These are phyloP conservation scores for Vicia sativa DNA, from an alignment of 306 rosid genomes.

Conservation along the genomic window DNA sequence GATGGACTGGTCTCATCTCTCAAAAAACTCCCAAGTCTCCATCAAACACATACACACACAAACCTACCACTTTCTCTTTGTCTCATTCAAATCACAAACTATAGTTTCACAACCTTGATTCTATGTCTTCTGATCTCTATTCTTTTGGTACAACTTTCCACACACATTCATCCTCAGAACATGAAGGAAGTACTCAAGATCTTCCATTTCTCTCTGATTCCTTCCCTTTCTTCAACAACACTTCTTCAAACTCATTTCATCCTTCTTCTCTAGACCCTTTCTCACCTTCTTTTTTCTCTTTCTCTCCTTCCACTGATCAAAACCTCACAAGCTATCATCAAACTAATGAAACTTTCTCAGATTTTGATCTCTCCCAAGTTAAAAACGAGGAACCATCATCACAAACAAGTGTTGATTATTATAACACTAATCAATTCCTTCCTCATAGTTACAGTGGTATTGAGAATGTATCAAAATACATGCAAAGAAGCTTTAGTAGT, in stretches of 20 bases:
- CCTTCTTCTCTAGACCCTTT: too few relatives aligned
- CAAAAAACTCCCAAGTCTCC: slow-evolving; percentile 9
- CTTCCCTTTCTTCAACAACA: slow-evolving; percentile 43
- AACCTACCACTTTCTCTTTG: slow-evolving; percentile 31
- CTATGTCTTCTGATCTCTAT: slow-evolving; percentile 77
- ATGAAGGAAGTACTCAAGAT: slow-evolving; percentile 50
- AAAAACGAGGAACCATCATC: slow-evolving; percentile 59
- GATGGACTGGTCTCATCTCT: slow-evolving; percentile 34
- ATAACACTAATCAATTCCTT: slow-evolving; percentile 1
- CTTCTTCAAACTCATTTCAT: slow-evolving; percentile 47
- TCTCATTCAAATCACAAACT: background rate
- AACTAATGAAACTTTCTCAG: slow-evolving; percentile 33
- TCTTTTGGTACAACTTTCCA: slow-evolving; percentile 44
- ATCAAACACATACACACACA: slow-evolving; percentile 19
- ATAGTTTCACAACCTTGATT: slow-evolving; percentile 1
- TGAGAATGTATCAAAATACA: slow-evolving; percentile 54
- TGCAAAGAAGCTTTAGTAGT: slow-evolving; percentile 78
- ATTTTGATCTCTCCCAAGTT: slow-evolving; percentile 49
- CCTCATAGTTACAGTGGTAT: slow-evolving; percentile 59
- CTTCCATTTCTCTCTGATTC: slow-evolving; percentile 50
- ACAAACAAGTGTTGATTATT: slow-evolving; percentile 45
- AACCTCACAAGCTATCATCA: slow-evolving; percentile 48
- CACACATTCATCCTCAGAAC: slow-evolving; percentile 49
- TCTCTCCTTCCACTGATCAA: slow-evolving; percentile 62
- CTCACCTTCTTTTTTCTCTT: slow-evolving; percentile 47